Conservation (phyloP, 2,329 filamentous ascomycete genomes). For the Colletotrichum higginsianum region DNA sequence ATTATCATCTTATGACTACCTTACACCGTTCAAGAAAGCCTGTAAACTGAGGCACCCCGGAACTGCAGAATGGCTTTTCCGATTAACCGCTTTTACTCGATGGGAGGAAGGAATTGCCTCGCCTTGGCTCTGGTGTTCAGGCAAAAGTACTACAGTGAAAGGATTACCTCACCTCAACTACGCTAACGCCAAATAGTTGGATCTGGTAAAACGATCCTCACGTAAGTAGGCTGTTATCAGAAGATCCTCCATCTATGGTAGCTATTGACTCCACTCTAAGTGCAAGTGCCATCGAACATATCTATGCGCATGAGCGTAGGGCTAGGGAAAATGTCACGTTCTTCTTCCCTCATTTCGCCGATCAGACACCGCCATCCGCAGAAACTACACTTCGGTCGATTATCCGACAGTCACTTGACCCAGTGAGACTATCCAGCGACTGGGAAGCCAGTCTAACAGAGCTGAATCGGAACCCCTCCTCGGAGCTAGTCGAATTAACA, state of each 20-base stretch:
- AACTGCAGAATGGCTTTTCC: background rate
- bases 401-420: background rate
- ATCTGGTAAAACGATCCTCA: background rate
- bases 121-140: conserved; percentile 1
- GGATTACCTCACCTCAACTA: no score
- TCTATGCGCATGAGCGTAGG: background rate
- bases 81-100: background rate
- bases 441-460: background rate
- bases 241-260: background rate
- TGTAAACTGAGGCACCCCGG: background rate
- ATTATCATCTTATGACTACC: background rate
- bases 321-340: background rate
- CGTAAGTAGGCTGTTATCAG: background rate
- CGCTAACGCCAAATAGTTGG: background rate
- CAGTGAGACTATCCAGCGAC: background rate
- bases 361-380: background rate
- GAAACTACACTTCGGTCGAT: background rate
- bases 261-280: background rate
- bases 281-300: background rate
- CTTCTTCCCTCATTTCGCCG: background rate
- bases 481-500: background rate
- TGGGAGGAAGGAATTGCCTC: background rate
- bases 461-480: background rate
- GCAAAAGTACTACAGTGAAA: background rate
- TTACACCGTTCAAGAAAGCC: background rate